A percentile compares a stretch with the other conserved stretches of the same genome.
Evolutionary conservation across 495 filamentous ascomycete genomes (phyloP).

Genomic region (Friedmanniomyces endolithicus): DNA sequence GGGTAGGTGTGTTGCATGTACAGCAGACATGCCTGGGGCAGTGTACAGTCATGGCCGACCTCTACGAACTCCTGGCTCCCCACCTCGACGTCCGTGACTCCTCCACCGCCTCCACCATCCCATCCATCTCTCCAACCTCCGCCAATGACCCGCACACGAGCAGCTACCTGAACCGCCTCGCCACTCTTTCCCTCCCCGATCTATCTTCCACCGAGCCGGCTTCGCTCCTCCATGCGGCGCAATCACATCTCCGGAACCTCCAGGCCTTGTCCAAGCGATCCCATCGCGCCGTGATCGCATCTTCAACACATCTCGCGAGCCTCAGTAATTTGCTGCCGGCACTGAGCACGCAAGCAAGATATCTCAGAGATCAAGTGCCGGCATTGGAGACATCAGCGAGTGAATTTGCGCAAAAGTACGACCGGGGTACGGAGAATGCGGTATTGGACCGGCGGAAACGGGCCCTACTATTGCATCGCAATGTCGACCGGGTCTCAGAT

Average conservation of each 20-base stretch:
- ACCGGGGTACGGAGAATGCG: slow-evolving; percentile 57
- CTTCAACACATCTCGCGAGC: slow-evolving; percentile 61
- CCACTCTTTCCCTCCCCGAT: slow-evolving; percentile 64
- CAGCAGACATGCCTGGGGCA: background rate
- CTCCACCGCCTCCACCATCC: slow-evolving; percentile 24
- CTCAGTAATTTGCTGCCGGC: slow-evolving; percentile 54
- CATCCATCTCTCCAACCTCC: slow-evolving; percentile 22
- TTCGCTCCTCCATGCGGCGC: slow-evolving; percentile 64
- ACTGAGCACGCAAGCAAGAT: slow-evolving; percentile 49
- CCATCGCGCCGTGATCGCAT: slow-evolving; percentile 74
- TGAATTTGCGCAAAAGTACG: slow-evolving; percentile 72
- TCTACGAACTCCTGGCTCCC: slow-evolving; percentile 61
- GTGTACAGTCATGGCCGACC: slow-evolving; percentile 44
- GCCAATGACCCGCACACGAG: slow-evolving; percentile 40
- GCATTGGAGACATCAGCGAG: slow-evolving; percentile 66
- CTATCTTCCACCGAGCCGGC: slow-evolving; percentile 65
- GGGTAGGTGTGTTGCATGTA: no score
- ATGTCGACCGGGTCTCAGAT: slow-evolving; percentile 80
- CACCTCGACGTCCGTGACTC: slow-evolving; percentile 38
- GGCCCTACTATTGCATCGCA: slow-evolving; percentile 73
- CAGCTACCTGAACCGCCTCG: slow-evolving; percentile 64
- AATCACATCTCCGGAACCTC: slow-evolving; percentile 72
- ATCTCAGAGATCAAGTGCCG: slow-evolving; percentile 61
- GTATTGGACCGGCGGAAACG: slow-evolving; percentile 64
- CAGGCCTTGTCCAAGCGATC: slow-evolving; percentile 85